These are phyloP conservation scores for Nigrospora sphaerica DNA, from an alignment of 2,329 filamentous ascomycete species.

Conservation along the genomic window DNA sequence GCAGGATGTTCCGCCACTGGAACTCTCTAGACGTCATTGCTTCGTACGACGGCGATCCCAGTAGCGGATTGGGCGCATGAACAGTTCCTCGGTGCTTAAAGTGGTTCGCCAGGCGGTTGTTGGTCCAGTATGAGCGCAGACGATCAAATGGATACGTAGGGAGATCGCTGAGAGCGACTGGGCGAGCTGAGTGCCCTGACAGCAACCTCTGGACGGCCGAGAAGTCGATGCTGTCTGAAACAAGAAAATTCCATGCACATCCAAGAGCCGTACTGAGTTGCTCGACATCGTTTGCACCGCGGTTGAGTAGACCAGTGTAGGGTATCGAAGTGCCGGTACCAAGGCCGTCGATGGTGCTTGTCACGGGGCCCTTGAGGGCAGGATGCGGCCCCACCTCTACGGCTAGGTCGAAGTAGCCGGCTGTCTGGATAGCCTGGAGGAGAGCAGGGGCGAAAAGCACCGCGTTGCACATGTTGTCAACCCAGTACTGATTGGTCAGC, in stretches of 20 bases:
- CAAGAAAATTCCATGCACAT: background rate
- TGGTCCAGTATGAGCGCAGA: background rate
- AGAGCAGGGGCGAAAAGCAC: conserved; percentile 17
- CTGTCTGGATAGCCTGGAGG: background rate
- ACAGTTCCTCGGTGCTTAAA: background rate
- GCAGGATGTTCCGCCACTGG: conserved; percentile 4
- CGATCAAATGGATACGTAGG: background rate
- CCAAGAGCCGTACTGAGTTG: background rate
- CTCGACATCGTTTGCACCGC: background rate
- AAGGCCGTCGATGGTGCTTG: conserved; percentile 19
- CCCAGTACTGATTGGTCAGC: conserved; percentile 10
- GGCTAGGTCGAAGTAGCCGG: conserved; percentile 5
- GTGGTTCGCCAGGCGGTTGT: background rate
- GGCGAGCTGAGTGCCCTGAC: too few relatives aligned
- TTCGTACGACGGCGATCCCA: background rate
- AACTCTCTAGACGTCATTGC: background rate
- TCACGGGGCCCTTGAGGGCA: conserved; percentile 31
- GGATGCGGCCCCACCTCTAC: conserved; percentile 30
- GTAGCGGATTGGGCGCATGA: background rate
- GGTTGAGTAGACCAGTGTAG: background rate
- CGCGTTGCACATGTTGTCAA: conserved; percentile 11
- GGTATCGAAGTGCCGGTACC: background rate
- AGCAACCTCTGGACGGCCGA: too few relatives aligned
- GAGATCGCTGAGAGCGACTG: background rate
- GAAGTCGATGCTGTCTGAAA: too few relatives aligned